Evolutionary conservation across 2,329 filamentous ascomycete species (phyloP).

Genomic region (Pseudopithomyces chartarum): DNA sequence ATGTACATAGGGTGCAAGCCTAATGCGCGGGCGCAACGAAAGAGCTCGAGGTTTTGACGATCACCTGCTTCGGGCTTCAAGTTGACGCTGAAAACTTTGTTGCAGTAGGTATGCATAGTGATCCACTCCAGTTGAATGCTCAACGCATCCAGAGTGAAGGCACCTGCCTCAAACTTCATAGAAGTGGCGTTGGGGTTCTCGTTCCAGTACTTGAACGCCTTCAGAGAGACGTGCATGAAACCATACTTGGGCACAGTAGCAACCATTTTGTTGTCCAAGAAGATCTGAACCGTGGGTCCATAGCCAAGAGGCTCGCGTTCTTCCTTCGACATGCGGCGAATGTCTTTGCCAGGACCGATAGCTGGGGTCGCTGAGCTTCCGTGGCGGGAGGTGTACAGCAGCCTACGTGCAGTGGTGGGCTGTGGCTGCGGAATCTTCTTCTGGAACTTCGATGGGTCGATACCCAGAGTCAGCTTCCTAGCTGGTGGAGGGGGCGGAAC

Average conservation of each 20-base stretch:
- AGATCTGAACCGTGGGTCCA: constrained; percentile 26
- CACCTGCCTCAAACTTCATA: constrained; percentile 19
- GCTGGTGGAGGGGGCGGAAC: constrained; percentile 23
- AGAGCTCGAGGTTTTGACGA: constrained; percentile 28
- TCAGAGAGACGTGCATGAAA: constrained; percentile 33
- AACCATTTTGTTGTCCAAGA: constrained; percentile 20
- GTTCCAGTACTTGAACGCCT: constrained; percentile 26
- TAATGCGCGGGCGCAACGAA: constrained; percentile 27
- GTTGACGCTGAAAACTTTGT: constrained; percentile 28
- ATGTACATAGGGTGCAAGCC: constrained; percentile 37
- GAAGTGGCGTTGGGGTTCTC: constrained; percentile 15
- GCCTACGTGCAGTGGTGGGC: background rate
- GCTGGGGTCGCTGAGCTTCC: background rate
- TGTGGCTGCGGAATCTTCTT: constrained; percentile 15
- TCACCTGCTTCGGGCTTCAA: constrained; percentile 21
- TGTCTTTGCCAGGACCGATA: constrained; percentile 13
- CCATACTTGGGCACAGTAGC: constrained; percentile 27
- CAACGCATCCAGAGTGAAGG: constrained; percentile 24
- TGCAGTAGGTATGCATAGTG: constrained; percentile 26
- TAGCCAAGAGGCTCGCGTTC: constrained; percentile 26
- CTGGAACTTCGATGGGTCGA: constrained; percentile 26
- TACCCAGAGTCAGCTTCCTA: constrained; percentile 24
- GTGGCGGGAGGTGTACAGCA: background rate
- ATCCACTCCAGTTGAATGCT: constrained; percentile 29
- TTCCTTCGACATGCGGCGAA: constrained; percentile 27